Base-by-base conservation (phyloP, 805 yeast genomes). In the Kazachstania africana region DNA sequence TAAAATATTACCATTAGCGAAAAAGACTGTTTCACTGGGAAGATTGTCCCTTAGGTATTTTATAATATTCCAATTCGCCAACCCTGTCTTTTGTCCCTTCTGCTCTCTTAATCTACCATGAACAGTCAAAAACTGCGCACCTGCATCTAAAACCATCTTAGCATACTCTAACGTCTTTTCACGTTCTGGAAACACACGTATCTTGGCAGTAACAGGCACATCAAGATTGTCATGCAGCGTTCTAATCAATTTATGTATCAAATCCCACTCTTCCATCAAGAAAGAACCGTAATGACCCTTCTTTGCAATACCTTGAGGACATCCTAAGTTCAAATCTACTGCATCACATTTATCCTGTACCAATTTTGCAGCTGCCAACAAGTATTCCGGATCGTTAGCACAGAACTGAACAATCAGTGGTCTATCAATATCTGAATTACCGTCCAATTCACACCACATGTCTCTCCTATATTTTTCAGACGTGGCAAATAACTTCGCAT, bases 241-340 rank as follows among this genome's bases (percentile, higher is more conserved):
- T 39, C 65, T 70, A 40, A 91, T 85, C 37, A 91, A 63, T 31
- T 63, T 68, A 46, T 73, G 66, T 12, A 91, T 75, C 34, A 88
- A 60, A 15, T 72, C 82, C 97, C 97, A 91, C 48, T 91, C 95
- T 35, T 91, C 99, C 95, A 87, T 88, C 33, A 91, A 60, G 45
- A 87, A 91, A 0, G 97, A 77, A 1, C 99, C 99, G 53, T 91
- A 91, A 40, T 82, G 78, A 0, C 99, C 99, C 55, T 83, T 82
- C 40, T 69, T 71, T 1, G 99, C 99, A 38, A 91, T 91, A 1
- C 95, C 95, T 56, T 91, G 99, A 0, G 99, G 99, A 56, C 99
- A 91, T 0, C 99, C 99, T 36, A 91, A 64, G 48, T 91, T 91
- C 43, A 91, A 66, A 57, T 91, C 98, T 16, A 91, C 93, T 0